A percentile compares a stretch with the other conserved stretches of the same genome.
These are phyloP conservation scores for Melaleuca alternifolia DNA, from an alignment of 345 rosid species.

Conservation along the genomic window DNA sequence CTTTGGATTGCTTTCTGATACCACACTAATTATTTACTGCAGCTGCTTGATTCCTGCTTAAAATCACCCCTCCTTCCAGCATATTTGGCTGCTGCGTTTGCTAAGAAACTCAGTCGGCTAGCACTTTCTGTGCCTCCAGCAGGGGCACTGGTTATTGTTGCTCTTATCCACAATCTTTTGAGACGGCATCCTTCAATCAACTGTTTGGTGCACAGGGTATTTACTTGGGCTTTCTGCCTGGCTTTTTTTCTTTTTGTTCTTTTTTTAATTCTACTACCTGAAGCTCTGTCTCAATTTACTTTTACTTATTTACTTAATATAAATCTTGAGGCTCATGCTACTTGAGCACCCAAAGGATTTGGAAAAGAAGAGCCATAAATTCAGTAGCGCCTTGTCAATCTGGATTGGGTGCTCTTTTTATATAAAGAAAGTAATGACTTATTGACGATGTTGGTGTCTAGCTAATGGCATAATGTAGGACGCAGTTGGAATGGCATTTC, in stretches of 20 bases:
- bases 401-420: background rate
- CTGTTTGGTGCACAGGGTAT: constrained; percentile 82
- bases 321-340: background rate
- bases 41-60: constrained; percentile 94
- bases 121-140: constrained; percentile 73
- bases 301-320: background rate
- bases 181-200: constrained; percentile 89
- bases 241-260: background rate
- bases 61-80: constrained; percentile 96
- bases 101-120: constrained; percentile 80
- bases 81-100: constrained; percentile 90
- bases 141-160: constrained; percentile 69
- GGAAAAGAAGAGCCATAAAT: background rate
- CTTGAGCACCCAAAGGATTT: background rate
- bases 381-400: background rate
- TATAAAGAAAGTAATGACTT: background rate
- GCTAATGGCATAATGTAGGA: background rate
- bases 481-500: background rate
- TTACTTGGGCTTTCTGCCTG: background rate
- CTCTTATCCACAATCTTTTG: constrained; percentile 78
- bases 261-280: background rate
- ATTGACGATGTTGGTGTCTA: background rate
- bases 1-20: background rate
- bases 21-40: constrained; percentile 1
- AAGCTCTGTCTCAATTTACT: background rate